These are phyloP conservation scores for Tuber microsphaerosporum DNA, from an alignment of 495 filamentous ascomycete species.

Conservation along the genomic window DNA sequence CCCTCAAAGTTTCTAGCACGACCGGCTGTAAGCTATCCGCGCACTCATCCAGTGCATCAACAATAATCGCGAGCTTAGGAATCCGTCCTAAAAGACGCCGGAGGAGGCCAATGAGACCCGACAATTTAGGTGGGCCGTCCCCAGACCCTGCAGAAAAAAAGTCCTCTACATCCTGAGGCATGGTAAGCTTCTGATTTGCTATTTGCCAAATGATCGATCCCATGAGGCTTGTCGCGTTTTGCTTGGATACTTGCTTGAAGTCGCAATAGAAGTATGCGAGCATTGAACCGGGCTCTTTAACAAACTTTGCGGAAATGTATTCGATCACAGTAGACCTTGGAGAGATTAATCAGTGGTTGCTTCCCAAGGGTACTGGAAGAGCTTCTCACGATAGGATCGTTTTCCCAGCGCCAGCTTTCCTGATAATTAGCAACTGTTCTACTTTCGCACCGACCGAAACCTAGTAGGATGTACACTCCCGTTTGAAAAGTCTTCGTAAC, in stretches of 20 bases:
- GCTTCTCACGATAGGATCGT: constrained; percentile 39
- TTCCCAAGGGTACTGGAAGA: background rate
- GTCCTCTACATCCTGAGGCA: background rate
- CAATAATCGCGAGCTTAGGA: constrained; percentile 12
- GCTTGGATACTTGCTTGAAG: constrained; percentile 37
- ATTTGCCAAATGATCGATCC: constrained; percentile 35
- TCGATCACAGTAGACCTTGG: constrained; percentile 16
- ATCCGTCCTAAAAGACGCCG: background rate
- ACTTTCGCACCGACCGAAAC: background rate
- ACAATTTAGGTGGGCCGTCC: background rate
- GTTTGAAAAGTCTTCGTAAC: too few species aligned
- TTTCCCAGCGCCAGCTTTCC: constrained; percentile 41
- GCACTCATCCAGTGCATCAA: constrained; percentile 27
- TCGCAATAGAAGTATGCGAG: constrained; percentile 43
- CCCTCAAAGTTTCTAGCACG: constrained; percentile 5
- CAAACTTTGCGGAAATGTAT: background rate
- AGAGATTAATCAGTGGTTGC: background rate
- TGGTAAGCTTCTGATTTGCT: constrained; percentile 4
- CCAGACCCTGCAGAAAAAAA: background rate
- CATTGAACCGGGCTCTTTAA: constrained; percentile 16
- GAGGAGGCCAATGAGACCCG: background rate
- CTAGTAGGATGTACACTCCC: too few species aligned
- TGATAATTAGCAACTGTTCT: constrained; percentile 11
- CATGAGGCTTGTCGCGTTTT: constrained; percentile 30
- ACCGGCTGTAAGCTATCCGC: background rate